Evolutionary conservation across 1,284 basidiomycete genomes (phyloP).

Genomic region (Cryptococcus sp.): DNA sequence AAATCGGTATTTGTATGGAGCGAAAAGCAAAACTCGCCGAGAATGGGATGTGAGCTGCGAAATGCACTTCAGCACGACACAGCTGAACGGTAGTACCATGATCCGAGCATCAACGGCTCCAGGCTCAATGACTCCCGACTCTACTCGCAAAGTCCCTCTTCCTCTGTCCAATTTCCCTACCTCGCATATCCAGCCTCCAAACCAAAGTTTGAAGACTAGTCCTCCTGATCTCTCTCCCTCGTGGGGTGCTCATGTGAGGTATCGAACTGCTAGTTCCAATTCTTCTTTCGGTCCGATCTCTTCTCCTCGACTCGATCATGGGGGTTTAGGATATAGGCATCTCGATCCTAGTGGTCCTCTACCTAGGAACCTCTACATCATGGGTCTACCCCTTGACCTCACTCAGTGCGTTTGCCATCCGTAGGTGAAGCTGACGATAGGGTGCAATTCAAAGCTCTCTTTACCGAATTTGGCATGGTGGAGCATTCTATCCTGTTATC

Average conservation of each 20-base stretch:
- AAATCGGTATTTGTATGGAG: slow-evolving; percentile 26
- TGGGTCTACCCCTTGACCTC: slow-evolving; percentile 39
- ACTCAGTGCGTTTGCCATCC: slow-evolving; percentile 26
- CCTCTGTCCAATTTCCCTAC: not conserved
- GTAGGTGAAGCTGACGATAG: slow-evolving; percentile 14
- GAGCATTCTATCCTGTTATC: slow-evolving; percentile 42
- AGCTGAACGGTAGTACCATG: slow-evolving; percentile 10
- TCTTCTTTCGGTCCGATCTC: slow-evolving; percentile 8
- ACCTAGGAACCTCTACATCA: slow-evolving; percentile 41
- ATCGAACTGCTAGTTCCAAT: slow-evolving; percentile 1
- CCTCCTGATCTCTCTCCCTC: not conserved
- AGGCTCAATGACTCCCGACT: not conserved
- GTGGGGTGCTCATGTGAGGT: slow-evolving; percentile 4
- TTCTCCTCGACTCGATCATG: slow-evolving; percentile 1
- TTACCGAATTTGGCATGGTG: slow-evolving; percentile 30
- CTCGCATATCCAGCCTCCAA: not conserved
- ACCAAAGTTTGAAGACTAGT: not conserved
- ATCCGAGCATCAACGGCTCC: slow-evolving; percentile 3
- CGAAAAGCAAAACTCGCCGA: slow-evolving; percentile 24
- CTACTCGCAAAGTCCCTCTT: not conserved
- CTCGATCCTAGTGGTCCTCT: slow-evolving; percentile 16
- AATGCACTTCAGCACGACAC: not conserved
- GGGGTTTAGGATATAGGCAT: slow-evolving; percentile 14
- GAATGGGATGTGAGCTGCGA: slow-evolving; percentile 27
- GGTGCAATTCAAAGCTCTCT: slow-evolving; percentile 35